Percentiles rank a stretch among this genome's conserved stretches.
Conservation (phyloP, 768 basidiomycete genomes). For the Trametes maxima region DNA sequence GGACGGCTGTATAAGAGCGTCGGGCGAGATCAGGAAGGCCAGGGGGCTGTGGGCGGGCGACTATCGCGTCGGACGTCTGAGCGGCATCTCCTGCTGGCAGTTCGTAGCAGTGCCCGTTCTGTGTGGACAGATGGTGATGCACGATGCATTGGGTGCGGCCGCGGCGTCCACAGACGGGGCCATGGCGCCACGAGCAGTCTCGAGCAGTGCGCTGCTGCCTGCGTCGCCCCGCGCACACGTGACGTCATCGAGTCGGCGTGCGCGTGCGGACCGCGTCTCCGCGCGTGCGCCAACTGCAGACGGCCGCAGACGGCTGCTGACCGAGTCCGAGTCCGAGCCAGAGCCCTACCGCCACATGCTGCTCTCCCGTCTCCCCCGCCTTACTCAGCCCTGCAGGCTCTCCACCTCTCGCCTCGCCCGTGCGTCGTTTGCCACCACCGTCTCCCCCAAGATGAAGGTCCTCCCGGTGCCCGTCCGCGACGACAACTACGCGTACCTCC, state of each 20-base stretch:
- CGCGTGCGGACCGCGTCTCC: slow-evolving; percentile 7
- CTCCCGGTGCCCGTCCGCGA: slow-evolving; percentile 76
- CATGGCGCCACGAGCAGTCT: background rate
- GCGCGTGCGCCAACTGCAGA: slow-evolving; percentile 6
- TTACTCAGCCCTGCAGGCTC: background rate
- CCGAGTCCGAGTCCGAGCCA: background rate
- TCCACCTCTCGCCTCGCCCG: background rate
- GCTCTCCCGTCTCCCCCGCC: slow-evolving; percentile 7
- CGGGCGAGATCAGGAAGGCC: background rate
- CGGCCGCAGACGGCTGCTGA: slow-evolving; percentile 3
- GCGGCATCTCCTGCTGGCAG: background rate
- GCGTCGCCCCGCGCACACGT: too few species aligned
- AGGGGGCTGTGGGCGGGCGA: slow-evolving; percentile 14
- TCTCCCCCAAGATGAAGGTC: slow-evolving; percentile 59
- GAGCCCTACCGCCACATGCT: background rate
- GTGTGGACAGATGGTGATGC: background rate
- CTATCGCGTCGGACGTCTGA: background rate
- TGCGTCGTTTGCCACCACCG: slow-evolving; percentile 27
- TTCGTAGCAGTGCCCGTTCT: background rate
- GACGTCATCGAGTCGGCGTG: slow-evolving; percentile 2
- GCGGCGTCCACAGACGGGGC: too few species aligned
- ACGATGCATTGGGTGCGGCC: background rate
- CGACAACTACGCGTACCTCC: slow-evolving; percentile 86
- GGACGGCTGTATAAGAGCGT: background rate
- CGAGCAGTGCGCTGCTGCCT: background rate